These are phyloP conservation scores for Iris pallida DNA, from an alignment of 116 monocot genomes.

Conservation along the genomic window DNA sequence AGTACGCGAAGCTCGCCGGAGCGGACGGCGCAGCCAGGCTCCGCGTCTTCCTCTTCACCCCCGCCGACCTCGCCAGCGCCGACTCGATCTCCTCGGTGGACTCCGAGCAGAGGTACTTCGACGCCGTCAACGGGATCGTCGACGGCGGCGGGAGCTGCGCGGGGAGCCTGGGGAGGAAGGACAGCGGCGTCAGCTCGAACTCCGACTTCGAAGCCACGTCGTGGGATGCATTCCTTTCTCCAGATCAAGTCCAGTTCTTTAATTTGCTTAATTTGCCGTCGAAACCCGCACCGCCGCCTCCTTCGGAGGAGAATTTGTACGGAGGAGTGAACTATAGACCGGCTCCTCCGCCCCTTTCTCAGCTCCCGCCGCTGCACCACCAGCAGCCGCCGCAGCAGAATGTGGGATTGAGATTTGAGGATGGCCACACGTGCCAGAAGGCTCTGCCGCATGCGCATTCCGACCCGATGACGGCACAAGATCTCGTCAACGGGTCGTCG, in stretches of 20 bases:
- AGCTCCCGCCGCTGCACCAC: constrained; percentile 19
- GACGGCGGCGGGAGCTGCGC: too few species aligned
- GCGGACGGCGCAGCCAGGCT: constrained; percentile 35
- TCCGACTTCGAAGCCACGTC: constrained; percentile 6
- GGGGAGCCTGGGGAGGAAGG: constrained; percentile 13
- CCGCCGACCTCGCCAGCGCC: constrained; percentile 14
- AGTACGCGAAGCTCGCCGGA: constrained; percentile 65
- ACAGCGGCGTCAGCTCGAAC: constrained; percentile 21
- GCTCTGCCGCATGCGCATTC: constrained; percentile 63
- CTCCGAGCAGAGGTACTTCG: constrained; percentile 18
- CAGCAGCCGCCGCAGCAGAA: too few species aligned
- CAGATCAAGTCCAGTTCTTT: background rate
- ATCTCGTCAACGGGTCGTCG: too few species aligned
- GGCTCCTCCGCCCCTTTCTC: constrained; percentile 28
- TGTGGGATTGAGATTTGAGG: constrained; percentile 26
- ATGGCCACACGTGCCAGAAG: constrained; percentile 57
- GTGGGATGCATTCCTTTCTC: background rate
- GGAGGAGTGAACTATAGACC: background rate
- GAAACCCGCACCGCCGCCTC: background rate
- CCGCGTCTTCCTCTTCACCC: constrained; percentile 72
- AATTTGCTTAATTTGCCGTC: background rate
- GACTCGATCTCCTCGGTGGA: constrained; percentile 4
- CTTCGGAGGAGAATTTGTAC: constrained; percentile 18
- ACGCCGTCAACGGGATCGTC: constrained; percentile 28
- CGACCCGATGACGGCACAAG: constrained; percentile 15